These are phyloP conservation scores for Stygiomarasmius scandens DNA, from an alignment of 1,284 basidiomycete genomes.

Conservation along the genomic window DNA sequence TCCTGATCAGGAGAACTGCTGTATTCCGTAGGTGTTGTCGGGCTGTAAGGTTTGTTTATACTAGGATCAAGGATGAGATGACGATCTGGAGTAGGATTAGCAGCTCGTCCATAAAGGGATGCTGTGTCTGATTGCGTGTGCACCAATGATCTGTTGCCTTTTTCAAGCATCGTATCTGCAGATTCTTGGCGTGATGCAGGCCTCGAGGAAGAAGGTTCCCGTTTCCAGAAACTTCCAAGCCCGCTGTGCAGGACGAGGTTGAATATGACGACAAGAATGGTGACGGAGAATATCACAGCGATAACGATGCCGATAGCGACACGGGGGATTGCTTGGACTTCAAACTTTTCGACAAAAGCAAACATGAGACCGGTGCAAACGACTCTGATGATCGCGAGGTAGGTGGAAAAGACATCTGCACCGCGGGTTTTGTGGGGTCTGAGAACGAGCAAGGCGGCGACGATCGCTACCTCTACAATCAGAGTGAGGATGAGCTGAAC, in stretches of 20 bases:
- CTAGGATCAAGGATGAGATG: constrained; percentile 45
- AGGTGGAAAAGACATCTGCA: constrained; percentile 64
- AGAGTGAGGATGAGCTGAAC: constrained; percentile 76
- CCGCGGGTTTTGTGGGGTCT: constrained; percentile 60
- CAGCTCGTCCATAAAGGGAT: constrained; percentile 38
- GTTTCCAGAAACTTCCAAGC: constrained; percentile 26
- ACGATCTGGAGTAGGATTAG: constrained; percentile 58
- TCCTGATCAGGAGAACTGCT: constrained; percentile 29
- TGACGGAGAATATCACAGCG: constrained; percentile 60
- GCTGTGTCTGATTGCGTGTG: constrained; percentile 22
- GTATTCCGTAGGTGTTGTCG: constrained; percentile 33
- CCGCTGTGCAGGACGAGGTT: constrained; percentile 51
- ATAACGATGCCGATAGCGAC: constrained; percentile 72
- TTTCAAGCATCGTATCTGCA: constrained; percentile 30
- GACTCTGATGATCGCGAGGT: constrained; percentile 64
- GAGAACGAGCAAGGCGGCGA: constrained; percentile 57
- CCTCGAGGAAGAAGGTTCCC: constrained; percentile 20
- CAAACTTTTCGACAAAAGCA: constrained; percentile 64
- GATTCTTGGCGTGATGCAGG: constrained; percentile 13
- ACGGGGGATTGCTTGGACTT: constrained; percentile 71
- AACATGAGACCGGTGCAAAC: constrained; percentile 66
- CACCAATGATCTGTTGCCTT: constrained; percentile 21
- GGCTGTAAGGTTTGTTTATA: constrained; percentile 46
- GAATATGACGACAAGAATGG: constrained; percentile 60
- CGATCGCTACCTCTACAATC: constrained; percentile 64